Conservation (phyloP, 2,329 filamentous ascomycete genomes). For the Dactylella cylindrospora region DNA sequence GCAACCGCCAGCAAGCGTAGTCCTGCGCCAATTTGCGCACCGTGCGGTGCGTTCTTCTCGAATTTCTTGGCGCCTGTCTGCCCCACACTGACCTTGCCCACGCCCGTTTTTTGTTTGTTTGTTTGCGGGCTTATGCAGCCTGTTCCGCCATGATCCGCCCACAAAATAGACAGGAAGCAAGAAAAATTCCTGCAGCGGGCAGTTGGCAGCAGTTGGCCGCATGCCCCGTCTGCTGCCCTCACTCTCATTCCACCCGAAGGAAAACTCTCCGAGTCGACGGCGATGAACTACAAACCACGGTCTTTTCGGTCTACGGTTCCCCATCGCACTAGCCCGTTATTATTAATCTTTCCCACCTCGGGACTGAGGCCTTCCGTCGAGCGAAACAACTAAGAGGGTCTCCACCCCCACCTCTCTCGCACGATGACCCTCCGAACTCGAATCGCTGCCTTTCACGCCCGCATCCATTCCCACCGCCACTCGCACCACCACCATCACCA, state of each 20-base stretch:
- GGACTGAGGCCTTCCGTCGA: not conserved
- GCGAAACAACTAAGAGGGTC: not conserved
- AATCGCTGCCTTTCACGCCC: conserved; percentile 39
- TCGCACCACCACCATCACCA: not conserved
- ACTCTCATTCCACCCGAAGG: not conserved
- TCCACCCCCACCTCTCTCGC: not conserved
- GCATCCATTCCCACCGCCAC: conserved; percentile 38
- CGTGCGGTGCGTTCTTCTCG: too few relatives aligned
- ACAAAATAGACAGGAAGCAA: too few relatives aligned
- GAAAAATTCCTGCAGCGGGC: too few relatives aligned
- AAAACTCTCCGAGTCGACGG: not conserved
- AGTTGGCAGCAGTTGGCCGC: too few relatives aligned
- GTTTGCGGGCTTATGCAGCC: too few relatives aligned
- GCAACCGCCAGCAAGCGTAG: too few relatives aligned
- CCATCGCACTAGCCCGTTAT: not conserved
- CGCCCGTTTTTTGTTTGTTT: too few relatives aligned
- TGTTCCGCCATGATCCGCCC: too few relatives aligned
- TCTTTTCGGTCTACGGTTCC: not conserved
- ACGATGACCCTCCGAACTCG: conserved; percentile 26
- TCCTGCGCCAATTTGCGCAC: too few relatives aligned
- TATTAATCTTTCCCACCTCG: not conserved
- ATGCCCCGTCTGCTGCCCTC: not conserved
- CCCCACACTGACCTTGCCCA: too few relatives aligned
- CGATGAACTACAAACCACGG: not conserved
- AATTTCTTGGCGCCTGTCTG: too few relatives aligned